Evolutionary conservation across 225 moss, liverwort and hornwort species (phyloP), one percentile per base, ranked within the genome.

Genomic region (Ulota crispa): DNA sequence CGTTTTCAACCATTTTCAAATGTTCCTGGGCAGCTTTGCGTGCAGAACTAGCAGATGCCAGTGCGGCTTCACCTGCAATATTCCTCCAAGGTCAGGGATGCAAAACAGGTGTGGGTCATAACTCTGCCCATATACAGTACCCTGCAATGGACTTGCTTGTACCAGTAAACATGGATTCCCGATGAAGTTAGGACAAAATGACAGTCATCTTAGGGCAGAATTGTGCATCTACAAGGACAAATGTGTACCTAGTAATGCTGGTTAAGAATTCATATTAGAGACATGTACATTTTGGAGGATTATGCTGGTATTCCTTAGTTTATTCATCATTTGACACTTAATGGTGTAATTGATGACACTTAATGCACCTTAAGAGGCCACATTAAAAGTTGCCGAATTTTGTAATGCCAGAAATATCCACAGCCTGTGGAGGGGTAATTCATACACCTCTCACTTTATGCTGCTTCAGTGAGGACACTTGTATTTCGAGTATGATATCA

Each of bases 21-120:
- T 84, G 64, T 64, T 90, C 86, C 81, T 81, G 92, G 23, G 94
- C 95, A 77, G 77, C 81, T 20, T 34, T 74, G 62, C 81, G 76
- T 53, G 91, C 91, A 84, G 90, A 82, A 32, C 76, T 71, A 72
- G 93, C 91, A 73, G 81, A 84, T 10, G 79, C 85, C 26, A 93
- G 78, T 64, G 92, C 93, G 54, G 77, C 85, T 76, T 89, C 83
- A 68, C 86, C 87, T 83, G 80, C 83, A 82, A 80, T 47, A 74
- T 32, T 77, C 50, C 39, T 68, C 64, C 10, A 53, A 26, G 54
- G 27, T 78, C 24, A 78, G 68, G 42, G 68, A 68, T 5, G 68
- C 67, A 42, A 41, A 68, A 37, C 68, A 23, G 3, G 41, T 68
- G 21, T 12, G 18, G 54, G 20, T 12, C 8, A 37, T 53, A 32